Percentiles rank a stretch among this genome's conserved stretches.
Evolutionary conservation across 1,284 basidiomycete genomes (phyloP).

Genomic region (Ustilago shanxiensis): DNA sequence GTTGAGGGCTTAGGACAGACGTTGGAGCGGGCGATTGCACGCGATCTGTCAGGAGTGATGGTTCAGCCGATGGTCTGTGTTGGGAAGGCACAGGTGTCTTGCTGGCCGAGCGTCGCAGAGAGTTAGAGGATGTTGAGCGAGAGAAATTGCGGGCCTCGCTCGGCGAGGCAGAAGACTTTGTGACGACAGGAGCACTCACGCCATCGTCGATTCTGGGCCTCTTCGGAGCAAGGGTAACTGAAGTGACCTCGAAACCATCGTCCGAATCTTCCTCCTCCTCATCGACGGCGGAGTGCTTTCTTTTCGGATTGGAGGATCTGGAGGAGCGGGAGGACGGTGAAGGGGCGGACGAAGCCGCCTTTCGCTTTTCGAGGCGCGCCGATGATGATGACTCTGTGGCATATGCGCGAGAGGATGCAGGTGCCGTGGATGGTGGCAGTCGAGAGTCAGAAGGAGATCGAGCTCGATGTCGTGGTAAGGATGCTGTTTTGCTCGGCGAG

Average conservation of each 20-base stretch:
- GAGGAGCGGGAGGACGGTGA: not conserved
- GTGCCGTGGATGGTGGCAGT: conserved; percentile 20
- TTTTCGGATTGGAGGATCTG: not conserved
- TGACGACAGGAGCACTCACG: not conserved
- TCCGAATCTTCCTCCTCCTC: conserved; percentile 23
- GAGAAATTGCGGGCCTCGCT: conserved; percentile 5
- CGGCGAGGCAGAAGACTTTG: conserved; percentile 15
- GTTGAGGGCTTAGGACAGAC: not conserved
- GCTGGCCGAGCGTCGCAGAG: conserved; percentile 15
- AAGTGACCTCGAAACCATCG: conserved; percentile 25
- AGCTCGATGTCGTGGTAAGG: not conserved
- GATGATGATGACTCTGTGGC: not conserved
- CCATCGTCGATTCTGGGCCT: not conserved
- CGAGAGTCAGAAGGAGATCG: not conserved
- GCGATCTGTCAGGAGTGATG: not conserved
- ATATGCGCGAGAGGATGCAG: not conserved
- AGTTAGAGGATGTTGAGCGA: conserved; percentile 3
- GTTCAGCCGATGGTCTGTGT: not conserved
- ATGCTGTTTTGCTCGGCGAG: not conserved
- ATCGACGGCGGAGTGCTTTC: not conserved
- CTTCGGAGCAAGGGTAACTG: conserved; percentile 1
- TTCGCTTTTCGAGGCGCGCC: conserved; percentile 17
- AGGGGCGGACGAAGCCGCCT: conserved; percentile 13
- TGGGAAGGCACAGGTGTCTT: not conserved
- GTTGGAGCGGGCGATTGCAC: not conserved